Percentiles rank a stretch among this genome's conserved stretches.
phyloP scores from a whole-genome alignment of 768 basidiomycete species.

The Artomyces pyxidatus region DNA sequence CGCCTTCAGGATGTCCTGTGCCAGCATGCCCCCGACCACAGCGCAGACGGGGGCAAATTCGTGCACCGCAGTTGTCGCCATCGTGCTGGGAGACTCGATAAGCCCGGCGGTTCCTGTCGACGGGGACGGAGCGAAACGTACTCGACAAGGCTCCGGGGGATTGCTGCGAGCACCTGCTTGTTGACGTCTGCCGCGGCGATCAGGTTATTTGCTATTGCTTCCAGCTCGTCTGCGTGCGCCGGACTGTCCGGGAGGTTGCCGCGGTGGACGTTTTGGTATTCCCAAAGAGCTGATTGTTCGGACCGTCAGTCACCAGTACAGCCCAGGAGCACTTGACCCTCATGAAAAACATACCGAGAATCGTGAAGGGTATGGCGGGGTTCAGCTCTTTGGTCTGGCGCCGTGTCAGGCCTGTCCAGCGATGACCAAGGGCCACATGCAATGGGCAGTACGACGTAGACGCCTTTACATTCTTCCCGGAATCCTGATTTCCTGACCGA shows the following conservation, averaged over 20 bases:
- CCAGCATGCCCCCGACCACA: conserved; percentile 89
- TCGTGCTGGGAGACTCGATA: conserved; percentile 36
- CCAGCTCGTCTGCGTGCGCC: conserved; percentile 46
- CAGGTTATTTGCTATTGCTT: conserved; percentile 54
- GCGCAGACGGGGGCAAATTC: conserved; percentile 94
- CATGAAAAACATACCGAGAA: conserved; percentile 47
- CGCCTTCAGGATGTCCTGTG: conserved; percentile 90
- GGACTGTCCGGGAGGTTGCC: conserved; percentile 48
- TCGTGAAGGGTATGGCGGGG: conserved; percentile 59
- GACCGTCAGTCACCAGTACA: background rate
- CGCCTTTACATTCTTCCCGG: conserved; percentile 49
- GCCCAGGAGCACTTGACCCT: background rate
- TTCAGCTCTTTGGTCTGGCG: conserved; percentile 80
- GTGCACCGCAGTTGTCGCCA: conserved; percentile 60
- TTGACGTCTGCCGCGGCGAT: conserved; percentile 60
- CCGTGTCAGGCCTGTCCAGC: conserved; percentile 64
- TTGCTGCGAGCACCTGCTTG: conserved; percentile 48
- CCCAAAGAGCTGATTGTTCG: conserved; percentile 60
- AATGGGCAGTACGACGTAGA: conserved; percentile 62
- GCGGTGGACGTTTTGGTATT: conserved; percentile 57
- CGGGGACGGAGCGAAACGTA: conserved; percentile 26
- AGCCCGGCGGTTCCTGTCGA: background rate
- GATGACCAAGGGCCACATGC: conserved; percentile 51
- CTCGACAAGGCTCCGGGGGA: conserved; percentile 58
- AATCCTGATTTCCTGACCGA: conserved; percentile 49